Evolutionary conservation across 2,329 filamentous ascomycete genomes (phyloP).

Genomic region (Tolypocladium endophyticum): DNA sequence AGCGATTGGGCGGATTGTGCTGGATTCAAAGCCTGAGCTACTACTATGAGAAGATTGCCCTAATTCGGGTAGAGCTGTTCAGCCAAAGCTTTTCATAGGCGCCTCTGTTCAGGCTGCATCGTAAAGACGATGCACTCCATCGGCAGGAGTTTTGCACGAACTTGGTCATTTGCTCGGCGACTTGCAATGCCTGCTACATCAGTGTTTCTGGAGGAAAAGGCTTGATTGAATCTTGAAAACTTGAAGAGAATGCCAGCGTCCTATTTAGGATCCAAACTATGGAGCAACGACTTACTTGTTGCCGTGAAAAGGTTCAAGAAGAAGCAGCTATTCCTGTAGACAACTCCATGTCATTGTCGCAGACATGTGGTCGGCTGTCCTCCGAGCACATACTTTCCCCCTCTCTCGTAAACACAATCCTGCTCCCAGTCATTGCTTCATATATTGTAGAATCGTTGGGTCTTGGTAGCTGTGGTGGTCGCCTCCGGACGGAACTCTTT

Average conservation of each 20-base stretch:
- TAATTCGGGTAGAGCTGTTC: too few relatives aligned
- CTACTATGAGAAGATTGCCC: too few relatives aligned
- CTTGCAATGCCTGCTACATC: not conserved
- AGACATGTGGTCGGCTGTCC: slow-evolving; percentile 19
- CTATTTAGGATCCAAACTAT: not conserved
- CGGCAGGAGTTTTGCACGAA: not conserved
- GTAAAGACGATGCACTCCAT: not conserved
- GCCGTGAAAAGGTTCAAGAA: not conserved
- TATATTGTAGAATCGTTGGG: slow-evolving; percentile 11
- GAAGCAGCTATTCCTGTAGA: not conserved
- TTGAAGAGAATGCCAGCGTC: not conserved
- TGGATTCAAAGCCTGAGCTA: too few relatives aligned
- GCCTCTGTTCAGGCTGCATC: not conserved
- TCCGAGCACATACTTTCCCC: slow-evolving; percentile 18
- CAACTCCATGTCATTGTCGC: slow-evolving; percentile 14
- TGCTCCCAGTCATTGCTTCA: slow-evolving; percentile 13
- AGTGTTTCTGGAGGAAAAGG: not conserved
- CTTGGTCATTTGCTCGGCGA: not conserved
- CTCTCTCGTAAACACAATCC: slow-evolving; percentile 2
- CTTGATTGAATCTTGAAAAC: not conserved
- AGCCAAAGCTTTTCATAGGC: too few relatives aligned
- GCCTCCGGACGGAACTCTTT: slow-evolving; percentile 10
- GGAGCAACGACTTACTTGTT: not conserved
- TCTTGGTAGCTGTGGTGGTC: slow-evolving; percentile 7
- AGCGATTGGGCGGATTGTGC: too few relatives aligned